phyloP scores from a whole-genome alignment of 768 basidiomycete species.

The Kwoniella sp. region DNA sequence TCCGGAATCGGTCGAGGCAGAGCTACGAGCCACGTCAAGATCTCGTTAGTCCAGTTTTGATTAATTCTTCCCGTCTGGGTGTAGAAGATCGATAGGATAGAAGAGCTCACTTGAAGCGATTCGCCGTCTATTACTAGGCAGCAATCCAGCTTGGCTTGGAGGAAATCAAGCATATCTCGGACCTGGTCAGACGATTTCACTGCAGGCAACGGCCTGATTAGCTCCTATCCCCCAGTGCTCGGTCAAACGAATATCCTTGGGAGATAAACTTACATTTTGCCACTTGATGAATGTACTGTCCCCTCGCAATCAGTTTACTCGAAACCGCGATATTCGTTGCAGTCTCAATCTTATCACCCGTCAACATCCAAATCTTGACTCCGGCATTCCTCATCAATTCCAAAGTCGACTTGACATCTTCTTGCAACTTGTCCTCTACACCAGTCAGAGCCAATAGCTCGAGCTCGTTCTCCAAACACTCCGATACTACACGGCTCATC shows the following conservation, averaged over 20 bases:
- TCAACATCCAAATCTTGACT: constrained; percentile 99
- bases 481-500: constrained; percentile 71
- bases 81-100: too few species aligned
- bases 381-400: constrained; percentile 93
- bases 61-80: not conserved
- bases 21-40: constrained; percentile 62
- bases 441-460: constrained; percentile 92
- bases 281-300: constrained; percentile 96
- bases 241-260: too few species aligned
- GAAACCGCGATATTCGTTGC: constrained; percentile 97
- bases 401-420: constrained; percentile 90
- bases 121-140: constrained; percentile 98
- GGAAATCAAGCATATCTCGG: constrained; percentile 84
- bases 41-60: too few species aligned
- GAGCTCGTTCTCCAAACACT: constrained; percentile 81
- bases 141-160: constrained; percentile 92
- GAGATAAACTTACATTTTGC: constrained; percentile 68
- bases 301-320: constrained; percentile 89
- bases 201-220: too few species aligned
- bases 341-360: constrained; percentile 98
- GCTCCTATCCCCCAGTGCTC: too few species aligned
- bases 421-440: constrained; percentile 98
- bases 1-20: constrained; percentile 83
- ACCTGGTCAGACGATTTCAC: constrained; percentile 83
- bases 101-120: constrained; percentile 72